Percentiles rank a stretch among this genome's conserved stretches.
These are phyloP conservation scores for Gynostemma pentaphyllum DNA, from an alignment of 306 rosid genomes.

Conservation along the genomic window DNA sequence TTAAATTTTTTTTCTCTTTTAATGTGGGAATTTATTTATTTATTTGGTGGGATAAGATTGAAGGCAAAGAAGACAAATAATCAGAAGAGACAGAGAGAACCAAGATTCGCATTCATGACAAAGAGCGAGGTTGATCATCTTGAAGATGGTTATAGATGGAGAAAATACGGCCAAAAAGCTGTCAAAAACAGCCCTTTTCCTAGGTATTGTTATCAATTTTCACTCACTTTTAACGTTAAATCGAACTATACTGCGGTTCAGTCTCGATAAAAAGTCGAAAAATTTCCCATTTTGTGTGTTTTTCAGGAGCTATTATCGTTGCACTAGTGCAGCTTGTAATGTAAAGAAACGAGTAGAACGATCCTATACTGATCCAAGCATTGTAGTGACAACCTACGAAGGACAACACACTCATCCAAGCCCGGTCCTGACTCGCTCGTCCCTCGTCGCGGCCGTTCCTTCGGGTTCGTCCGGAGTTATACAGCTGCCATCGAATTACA, in stretches of 20 bases:
- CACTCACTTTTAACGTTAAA: no score
- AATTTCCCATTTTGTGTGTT: no score
- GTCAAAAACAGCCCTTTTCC: constrained; percentile 92
- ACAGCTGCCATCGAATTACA: no score
- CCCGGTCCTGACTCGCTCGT: constrained; percentile 38
- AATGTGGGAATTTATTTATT: no score
- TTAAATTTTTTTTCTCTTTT: background rate
- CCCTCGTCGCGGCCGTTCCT: constrained; percentile 25
- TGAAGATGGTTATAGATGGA: constrained; percentile 90
- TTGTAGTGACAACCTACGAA: constrained; percentile 76
- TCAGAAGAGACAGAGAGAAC: constrained; percentile 43
- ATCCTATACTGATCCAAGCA: constrained; percentile 43
- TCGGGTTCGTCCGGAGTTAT: background rate
- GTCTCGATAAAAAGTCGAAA: no score
- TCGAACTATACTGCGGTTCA: no score
- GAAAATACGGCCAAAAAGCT: constrained; percentile 96
- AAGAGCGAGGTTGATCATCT: constrained; percentile 79
- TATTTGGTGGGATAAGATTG: constrained; percentile 23
- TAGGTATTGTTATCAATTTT: constrained; percentile 27
- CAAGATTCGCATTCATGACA: constrained; percentile 78
- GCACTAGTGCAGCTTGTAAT: constrained; percentile 58
- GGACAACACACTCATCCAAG: constrained; percentile 73
- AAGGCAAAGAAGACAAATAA: constrained; percentile 66
- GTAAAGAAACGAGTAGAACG: constrained; percentile 95
- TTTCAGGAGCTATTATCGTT: constrained; percentile 84